Evolutionary conservation across 306 rosid genomes (phyloP).

Genomic region (Lablab purpureus): DNA sequence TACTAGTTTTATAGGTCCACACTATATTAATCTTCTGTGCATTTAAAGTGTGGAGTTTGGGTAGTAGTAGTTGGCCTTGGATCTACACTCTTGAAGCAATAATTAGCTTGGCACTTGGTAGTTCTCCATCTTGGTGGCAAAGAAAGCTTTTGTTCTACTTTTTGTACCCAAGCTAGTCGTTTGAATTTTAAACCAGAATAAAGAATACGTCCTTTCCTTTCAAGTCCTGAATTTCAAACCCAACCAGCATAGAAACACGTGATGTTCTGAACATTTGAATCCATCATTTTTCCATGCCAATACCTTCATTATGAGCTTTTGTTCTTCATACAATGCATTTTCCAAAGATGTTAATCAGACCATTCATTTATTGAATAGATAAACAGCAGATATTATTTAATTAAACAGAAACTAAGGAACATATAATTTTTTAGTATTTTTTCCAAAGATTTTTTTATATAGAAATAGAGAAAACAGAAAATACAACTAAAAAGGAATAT

Average conservation of each 20-base stretch:
- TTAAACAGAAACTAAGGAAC: too few species aligned
- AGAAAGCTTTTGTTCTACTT: neutral
- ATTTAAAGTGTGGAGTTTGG: neutral
- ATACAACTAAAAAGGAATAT: too few species aligned
- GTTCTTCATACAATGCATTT: too few species aligned
- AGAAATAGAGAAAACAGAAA: too few species aligned
- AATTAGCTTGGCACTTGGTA: neutral
- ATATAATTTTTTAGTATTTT: too few species aligned
- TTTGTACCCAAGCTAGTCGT: neutral
- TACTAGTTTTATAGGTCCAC: neutral
- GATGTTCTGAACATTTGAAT: neutral
- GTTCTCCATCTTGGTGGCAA: neutral
- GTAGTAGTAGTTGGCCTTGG: neutral
- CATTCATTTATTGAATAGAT: too few species aligned
- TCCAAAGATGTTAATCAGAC: too few species aligned
- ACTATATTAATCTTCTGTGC: too few species aligned
- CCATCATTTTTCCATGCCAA: slow-evolving; percentile 1
- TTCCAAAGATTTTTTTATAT: too few species aligned
- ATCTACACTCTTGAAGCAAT: neutral
- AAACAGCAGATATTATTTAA: too few species aligned
- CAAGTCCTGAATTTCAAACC: slow-evolving; percentile 16
- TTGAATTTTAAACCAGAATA: slow-evolving; percentile 33
- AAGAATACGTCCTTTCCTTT: neutral
- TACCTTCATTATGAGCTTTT: too few species aligned
- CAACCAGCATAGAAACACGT: neutral